Base-by-base conservation (phyloP, 352 stramenopile genomes). In the Phytophthora macrochlamydospora region DNA sequence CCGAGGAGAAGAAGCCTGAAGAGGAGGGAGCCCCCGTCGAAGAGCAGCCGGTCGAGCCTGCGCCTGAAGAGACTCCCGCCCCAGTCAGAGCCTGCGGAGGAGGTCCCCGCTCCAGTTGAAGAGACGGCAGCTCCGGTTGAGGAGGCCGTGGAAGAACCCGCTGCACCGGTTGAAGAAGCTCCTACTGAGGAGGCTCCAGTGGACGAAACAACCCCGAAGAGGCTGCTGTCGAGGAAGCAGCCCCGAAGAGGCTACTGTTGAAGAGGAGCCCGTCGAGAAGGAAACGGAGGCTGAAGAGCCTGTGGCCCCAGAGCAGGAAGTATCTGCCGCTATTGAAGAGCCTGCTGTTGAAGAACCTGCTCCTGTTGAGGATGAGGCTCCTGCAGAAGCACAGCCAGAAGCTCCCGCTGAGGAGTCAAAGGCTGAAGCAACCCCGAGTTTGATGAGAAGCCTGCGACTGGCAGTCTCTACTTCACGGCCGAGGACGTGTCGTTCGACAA, bases 401-500 rank as follows among this genome's bases (percentile, higher is more conserved):
- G 56, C 18, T 1, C 30, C 46, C 18, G 48, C 37, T 11, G 58
- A 68, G 28, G 68, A 49, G 13, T 28, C 58, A 3, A 59, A 59
- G 44, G 31, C 59, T 1, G 59, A 69, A 8, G 50, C 56, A 40
- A 59, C 62, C 18, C 24, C 44, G 11, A 59, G 50, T 45, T 49
- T 9, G 69, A 64, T 30, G 52, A 65, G 44, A 66, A 76, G 56
- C 7, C 64, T 8, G 29, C n/a, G 2, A 43, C 24, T 18, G 35
- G 6, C 37, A 31, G 28, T 4, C 38, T 18, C 35, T 63, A 37
- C 0, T 76, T 76, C 49, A 67, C 14, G 4, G 45, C 65, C 0
- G 59, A 65, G 24, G 56, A 64, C 1, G 65, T 73, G 51, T 62
- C 65, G 38, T 76, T 76, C 42, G 59, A 75, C 54, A 68, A 78